Base-by-base conservation (phyloP, 176 grass and related monocot species). In the Eragrostis nindensis region DNA sequence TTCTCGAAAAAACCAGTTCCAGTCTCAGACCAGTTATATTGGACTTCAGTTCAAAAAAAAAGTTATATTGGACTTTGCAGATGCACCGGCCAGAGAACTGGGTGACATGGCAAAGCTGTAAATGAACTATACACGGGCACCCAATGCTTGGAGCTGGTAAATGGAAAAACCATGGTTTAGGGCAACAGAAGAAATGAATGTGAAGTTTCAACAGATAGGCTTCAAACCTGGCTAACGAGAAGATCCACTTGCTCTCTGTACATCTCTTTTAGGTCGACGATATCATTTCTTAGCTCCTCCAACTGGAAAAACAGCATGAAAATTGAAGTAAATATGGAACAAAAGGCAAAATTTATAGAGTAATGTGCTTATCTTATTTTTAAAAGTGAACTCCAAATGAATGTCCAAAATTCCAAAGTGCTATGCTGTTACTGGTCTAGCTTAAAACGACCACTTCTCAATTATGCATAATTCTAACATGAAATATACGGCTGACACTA, bases 241-340 rank as follows among this genome's bases (percentile, higher is more conserved):
- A 98, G 89, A 94, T 94, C 92, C 30, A 98, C 95, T 93, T 98
- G 95, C 76, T 98, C 95, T 82, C 90, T 85, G 71, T 98, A 98
- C 95, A 98, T 98, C 67, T 98, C 95, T 82, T 98, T 98, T n/a
- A 98, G 80, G 88, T 98, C 95, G 75, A 98, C 84, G 55, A 98
- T 94, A 77, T 98, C 95, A 61, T 94, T 94, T 66, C 92, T 84
- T 53, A 98, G 79, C 66, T 98, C 95, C 79, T 98, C 95, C 88
- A 98, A 85, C 95, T 98, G 82, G 4, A 67, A 92, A 75, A 82
- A 82, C 46, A 75, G 32, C 73, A 50, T 7, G 0, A 47, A 52
- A 24, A 17, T 63, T 67, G 3, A 86, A 73, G 30, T 32, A 52
- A 1, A 13, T 7, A 2, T n/a, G 53, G 32, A 79, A 84, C 65